These are phyloP conservation scores for Candida gigantensis DNA, from an alignment of 1,139 yeast genomes.

Conservation along the genomic window DNA sequence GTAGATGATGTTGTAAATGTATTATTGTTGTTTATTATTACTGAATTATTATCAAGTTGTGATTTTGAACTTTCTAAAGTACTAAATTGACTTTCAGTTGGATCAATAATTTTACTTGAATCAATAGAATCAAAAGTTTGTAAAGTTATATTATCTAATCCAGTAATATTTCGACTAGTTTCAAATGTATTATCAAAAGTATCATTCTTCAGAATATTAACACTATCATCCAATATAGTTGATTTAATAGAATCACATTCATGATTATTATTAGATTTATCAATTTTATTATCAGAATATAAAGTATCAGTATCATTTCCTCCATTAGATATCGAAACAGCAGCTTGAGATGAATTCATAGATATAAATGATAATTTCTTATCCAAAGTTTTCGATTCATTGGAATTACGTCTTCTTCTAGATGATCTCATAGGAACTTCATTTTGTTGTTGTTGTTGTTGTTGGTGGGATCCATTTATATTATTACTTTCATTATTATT, in stretches of 20 bases:
- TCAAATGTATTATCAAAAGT: neutral
- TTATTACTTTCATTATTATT: too few species aligned
- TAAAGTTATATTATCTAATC: constrained; percentile 1
- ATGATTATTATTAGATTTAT: too few species aligned
- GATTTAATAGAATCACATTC: constrained; percentile 1
- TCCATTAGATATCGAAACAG: constrained; percentile 9
- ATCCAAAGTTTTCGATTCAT: constrained; percentile 3
- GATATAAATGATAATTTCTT: constrained; percentile 5
- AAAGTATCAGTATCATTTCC: too few species aligned
- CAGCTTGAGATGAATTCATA: constrained; percentile 2
- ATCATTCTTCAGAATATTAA: constrained; percentile 4
- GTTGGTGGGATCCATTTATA: too few species aligned
- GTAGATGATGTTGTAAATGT: too few species aligned
- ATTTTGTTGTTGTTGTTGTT: too few species aligned
- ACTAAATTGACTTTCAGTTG: constrained; percentile 8
- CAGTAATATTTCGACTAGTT: too few species aligned
- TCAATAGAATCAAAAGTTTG: constrained; percentile 11
- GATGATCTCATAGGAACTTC: constrained; percentile 17
- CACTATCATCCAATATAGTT: neutral
- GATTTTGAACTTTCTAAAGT: constrained; percentile 2
- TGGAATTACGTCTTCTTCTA: constrained; percentile 15
- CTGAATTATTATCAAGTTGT: constrained; percentile 1
- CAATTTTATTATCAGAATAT: too few species aligned
- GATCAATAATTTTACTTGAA: constrained; percentile 6
- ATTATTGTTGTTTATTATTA: too few species aligned